Evolutionary conservation across 148 eudicot species (phyloP).

Genomic region (Camellia japonica): DNA sequence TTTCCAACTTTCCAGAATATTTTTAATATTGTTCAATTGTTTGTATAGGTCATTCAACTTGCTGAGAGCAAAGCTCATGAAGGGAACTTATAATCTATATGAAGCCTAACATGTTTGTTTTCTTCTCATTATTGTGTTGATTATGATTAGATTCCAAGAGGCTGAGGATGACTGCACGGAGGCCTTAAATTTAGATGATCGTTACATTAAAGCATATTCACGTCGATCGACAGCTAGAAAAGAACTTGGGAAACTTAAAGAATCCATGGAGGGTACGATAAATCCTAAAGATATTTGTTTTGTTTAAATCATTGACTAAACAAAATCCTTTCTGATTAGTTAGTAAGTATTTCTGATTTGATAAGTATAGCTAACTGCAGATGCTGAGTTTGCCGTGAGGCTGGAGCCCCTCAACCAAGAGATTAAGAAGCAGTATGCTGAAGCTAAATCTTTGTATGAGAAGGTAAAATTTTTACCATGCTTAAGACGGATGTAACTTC

Average conservation of each 20-base stretch:
- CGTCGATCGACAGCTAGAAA: conserved; percentile 95
- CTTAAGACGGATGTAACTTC: neutral
- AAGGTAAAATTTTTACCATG: conserved; percentile 43
- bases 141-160: conserved; percentile 70
- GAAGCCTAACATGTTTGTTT: conserved; percentile 5
- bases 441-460: conserved; percentile 67
- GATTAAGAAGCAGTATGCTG: conserved; percentile 78
- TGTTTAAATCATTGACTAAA: neutral
- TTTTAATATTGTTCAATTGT: neutral
- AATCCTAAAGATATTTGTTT: neutral
- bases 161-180: conserved; percentile 96
- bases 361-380: conserved; percentile 38
- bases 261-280: conserved; percentile 69
- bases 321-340: neutral
- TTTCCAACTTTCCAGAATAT: neutral
- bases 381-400: conserved; percentile 86
- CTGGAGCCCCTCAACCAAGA: conserved; percentile 90
- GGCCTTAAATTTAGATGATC: conserved; percentile 94
- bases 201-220: conserved; percentile 92
- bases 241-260: conserved; percentile 78
- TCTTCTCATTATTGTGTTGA: conserved; percentile 14
- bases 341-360: conserved; percentile 12
- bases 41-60: neutral
- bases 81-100: neutral
- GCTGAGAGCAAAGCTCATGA: neutral